A percentile compares a stretch with the other conserved stretches of the same genome.
Evolutionary conservation across 148 eudicot species (phyloP).

Genomic region (Vaccinium macrocarpon): DNA sequence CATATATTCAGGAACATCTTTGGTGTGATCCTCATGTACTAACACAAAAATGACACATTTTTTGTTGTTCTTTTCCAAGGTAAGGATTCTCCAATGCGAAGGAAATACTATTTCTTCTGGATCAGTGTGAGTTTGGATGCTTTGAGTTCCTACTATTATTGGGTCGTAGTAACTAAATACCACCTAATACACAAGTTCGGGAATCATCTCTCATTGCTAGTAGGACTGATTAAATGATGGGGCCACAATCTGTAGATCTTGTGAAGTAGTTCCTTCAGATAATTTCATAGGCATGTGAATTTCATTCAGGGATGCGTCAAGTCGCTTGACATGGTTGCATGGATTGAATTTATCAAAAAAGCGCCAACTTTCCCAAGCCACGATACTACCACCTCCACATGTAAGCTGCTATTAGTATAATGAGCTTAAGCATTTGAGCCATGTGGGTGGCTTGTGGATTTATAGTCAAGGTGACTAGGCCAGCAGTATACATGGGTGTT

Average conservation of each 20-base stretch:
- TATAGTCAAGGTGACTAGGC: too few relatives aligned
- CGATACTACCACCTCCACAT: background rate
- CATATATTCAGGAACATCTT: background rate
- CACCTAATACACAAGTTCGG: background rate
- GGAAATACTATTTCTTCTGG: background rate
- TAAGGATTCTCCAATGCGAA: background rate
- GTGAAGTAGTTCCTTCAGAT: too few relatives aligned
- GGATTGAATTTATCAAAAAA: background rate
- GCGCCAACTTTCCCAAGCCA: background rate
- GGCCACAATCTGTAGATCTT: too few relatives aligned
- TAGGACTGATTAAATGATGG: too few relatives aligned
- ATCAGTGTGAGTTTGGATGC: background rate
- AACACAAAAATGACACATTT: background rate
- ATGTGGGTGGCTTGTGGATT: too few relatives aligned
- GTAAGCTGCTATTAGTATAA: too few relatives aligned
- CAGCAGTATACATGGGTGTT: too few relatives aligned
- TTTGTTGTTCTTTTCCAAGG: background rate
- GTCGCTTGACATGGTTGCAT: too few relatives aligned
- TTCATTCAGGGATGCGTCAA: too few relatives aligned
- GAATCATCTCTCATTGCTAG: too few relatives aligned
- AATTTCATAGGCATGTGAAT: too few relatives aligned
- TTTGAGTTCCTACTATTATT: background rate
- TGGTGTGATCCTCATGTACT: background rate
- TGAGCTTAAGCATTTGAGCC: too few relatives aligned
- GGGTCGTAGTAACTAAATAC: background rate